Base-by-base conservation (phyloP, 2,329 filamentous ascomycete species). In the Plenodomus biglobosus region DNA sequence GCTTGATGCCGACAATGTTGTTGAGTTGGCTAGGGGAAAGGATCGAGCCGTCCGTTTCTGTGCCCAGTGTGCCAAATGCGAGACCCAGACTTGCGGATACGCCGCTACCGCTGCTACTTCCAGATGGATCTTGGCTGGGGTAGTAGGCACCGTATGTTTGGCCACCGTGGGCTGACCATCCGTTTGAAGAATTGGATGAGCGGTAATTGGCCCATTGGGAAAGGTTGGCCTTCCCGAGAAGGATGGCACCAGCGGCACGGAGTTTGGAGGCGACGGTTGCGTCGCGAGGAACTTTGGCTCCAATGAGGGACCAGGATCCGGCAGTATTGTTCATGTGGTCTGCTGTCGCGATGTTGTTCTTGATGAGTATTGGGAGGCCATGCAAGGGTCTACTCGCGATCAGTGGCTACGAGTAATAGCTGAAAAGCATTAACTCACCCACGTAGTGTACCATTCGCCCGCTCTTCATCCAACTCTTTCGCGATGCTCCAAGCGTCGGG, bases 131-230 rank as follows among this genome's bases (percentile, higher is more conserved):
- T 60, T 86, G 82, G 1, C 77, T 72, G 1, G 80, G 78, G 56
- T 80, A 81, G 61, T 86, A 88, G 0, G 84, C 83, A 8, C 73
- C 85, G 27, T 78, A 76, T 0, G 78, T 79, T 62, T 88, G 85
- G 0, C 85, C 85, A 7, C 83, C 83, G 49, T 82, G 75, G 0
- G 85, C 80, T 38, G 79, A 83, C 85, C 85, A 88, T 4, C 85
- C 85, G 47, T 82, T 82, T 10, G 73, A 79, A 3, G 74, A 75
- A 58, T 85, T 86, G 8, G 62, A 64, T 3, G 79, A 82, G 8
- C 86, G 75, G 44, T 75, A 84, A 56, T 85, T 84, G 2, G 82
- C 82, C 83, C 85, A 88, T 62, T 88, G 79, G 1, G 78, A 83
- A 21, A 88, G 63, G 46, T 84, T 85, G 0, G 83, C 73, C 69